Evolutionary conservation across 73 alveolate genomes (phyloP).

Genomic region (Paramecium biaurelia): DNA sequence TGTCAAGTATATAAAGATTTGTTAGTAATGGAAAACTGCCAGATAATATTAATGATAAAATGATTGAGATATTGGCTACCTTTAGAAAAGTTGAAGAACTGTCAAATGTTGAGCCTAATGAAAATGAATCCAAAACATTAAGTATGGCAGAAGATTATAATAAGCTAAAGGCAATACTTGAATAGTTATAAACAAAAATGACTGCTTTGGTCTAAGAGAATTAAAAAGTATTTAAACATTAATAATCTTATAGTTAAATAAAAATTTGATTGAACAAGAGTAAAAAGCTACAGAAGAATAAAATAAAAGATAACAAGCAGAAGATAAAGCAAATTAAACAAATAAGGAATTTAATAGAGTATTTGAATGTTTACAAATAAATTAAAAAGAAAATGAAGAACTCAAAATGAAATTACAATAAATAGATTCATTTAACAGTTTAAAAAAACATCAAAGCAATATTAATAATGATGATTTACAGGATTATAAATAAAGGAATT

Average conservation of each 20-base stretch:
- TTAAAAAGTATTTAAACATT: constrained; percentile 13
- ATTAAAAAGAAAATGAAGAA: constrained; percentile 47
- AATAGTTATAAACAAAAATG: constrained; percentile 13
- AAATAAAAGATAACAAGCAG: background rate
- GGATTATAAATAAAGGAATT: background rate
- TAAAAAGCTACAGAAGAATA: background rate
- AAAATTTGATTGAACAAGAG: background rate
- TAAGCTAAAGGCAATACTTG: constrained; percentile 3
- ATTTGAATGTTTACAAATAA: constrained; percentile 39
- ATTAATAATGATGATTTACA: background rate
- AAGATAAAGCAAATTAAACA: background rate
- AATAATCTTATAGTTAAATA: background rate
- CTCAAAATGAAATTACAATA: background rate
- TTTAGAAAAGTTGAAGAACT: constrained; percentile 1
- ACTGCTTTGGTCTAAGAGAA: constrained; percentile 42
- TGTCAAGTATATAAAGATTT: background rate
- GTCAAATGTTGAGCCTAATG: background rate
- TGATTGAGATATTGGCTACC: background rate
- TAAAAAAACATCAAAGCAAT: background rate
- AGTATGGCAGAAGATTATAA: constrained; percentile 44
- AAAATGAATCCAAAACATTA: background rate
- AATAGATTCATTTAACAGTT: background rate
- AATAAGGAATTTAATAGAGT: constrained; percentile 47
- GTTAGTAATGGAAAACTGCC: background rate
- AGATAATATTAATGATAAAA: constrained; percentile 11